Conservation (phyloP, 192 early-diverging fungal species). For the Umbelopsis sp. region DNA sequence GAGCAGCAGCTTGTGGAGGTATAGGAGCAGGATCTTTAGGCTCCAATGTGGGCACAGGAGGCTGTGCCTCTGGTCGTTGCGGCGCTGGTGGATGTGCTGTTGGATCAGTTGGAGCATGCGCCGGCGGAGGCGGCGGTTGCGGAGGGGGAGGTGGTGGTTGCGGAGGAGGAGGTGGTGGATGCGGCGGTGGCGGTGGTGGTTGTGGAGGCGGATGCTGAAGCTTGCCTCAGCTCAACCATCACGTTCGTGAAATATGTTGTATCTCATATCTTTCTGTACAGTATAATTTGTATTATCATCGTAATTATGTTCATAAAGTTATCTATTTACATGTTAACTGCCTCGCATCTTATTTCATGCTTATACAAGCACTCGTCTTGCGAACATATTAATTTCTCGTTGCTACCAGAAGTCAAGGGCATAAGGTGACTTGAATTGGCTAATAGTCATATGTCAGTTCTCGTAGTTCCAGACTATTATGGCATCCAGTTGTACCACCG, state of each 20-base stretch:
- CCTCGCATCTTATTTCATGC: no score
- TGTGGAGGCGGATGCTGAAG: slow-evolving; percentile 8
- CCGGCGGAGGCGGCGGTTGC: neutral
- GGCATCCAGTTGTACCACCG: no score
- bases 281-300: neutral
- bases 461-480: no score
- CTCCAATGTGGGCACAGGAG: neutral
- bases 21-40: no score
- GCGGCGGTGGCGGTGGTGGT: slow-evolving; percentile 4
- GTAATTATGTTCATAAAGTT: no score
- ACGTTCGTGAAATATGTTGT: neutral
- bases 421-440: no score
- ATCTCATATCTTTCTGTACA: neutral
- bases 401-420: no score
- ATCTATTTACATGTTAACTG: no score
- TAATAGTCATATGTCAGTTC: no score
- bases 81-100: neutral
- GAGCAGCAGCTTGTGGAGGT: neutral
- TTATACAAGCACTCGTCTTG: no score
- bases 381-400: no score
- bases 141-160: neutral
- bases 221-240: neutral
- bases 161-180: slow-evolving; percentile 6
- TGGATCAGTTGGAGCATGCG: neutral
- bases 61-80: neutral